These are phyloP conservation scores for Themeda triandra DNA, from an alignment of 176 grass and related monocot genomes.

Conservation along the genomic window DNA sequence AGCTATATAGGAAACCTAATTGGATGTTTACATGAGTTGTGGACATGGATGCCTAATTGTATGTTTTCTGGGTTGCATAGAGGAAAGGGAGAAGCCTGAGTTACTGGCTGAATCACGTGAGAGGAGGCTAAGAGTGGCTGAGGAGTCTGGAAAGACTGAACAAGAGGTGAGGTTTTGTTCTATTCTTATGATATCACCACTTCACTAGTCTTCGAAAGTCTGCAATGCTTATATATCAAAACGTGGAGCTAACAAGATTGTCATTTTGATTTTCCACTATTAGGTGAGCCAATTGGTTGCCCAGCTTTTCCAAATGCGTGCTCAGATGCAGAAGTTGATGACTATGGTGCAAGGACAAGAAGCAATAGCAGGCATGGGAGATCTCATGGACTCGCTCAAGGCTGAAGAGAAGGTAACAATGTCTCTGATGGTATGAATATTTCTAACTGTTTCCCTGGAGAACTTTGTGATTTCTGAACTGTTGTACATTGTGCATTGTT, in stretches of 20 bases:
- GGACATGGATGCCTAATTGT: slow-evolving; percentile 3
- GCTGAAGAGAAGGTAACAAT: slow-evolving; percentile 39
- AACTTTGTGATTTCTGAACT: neutral
- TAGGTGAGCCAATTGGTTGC: slow-evolving; percentile 92
- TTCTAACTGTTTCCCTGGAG: neutral
- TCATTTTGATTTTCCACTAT: neutral
- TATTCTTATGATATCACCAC: neutral
- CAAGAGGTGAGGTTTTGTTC: slow-evolving; percentile 52
- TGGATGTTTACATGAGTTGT: neutral
- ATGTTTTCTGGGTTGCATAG: slow-evolving; percentile 32
- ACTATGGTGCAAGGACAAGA: slow-evolving; percentile 48
- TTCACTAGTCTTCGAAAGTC: neutral
- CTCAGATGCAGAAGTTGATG: slow-evolving; percentile 78
- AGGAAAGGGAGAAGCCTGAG: slow-evolving; percentile 79
- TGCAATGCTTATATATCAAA: neutral
- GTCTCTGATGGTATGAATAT: neutral
- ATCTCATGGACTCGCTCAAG: slow-evolving; percentile 45
- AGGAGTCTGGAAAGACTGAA: slow-evolving; percentile 85
- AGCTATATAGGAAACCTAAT: neutral
- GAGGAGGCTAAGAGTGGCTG: slow-evolving; percentile 70
- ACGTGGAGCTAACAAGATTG: neutral
- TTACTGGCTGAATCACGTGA: slow-evolving; percentile 76
- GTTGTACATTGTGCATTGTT: neutral
- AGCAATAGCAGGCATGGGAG: slow-evolving; percentile 41
- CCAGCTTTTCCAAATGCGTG: slow-evolving; percentile 91